Base-by-base conservation (phyloP, 441 rosid genomes). In the Biscutella laevigata region DNA sequence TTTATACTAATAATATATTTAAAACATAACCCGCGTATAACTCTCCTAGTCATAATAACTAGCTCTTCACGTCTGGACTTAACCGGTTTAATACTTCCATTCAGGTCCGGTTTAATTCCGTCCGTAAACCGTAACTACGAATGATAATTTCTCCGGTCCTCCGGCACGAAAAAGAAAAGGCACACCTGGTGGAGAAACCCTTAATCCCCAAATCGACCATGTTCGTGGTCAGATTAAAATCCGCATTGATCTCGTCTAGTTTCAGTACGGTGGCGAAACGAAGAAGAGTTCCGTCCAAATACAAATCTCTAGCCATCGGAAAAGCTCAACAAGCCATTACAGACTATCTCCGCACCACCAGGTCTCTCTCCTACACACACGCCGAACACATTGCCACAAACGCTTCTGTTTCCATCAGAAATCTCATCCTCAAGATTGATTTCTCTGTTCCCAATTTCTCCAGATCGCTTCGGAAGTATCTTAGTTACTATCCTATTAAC, bases 401-500 rank as follows among this genome's bases (percentile, higher is more conserved):
- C 59, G 72, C 77, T n/a, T 44, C 64, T 1, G 42, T 24, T 19
- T 73, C 77, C 3, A 62, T 70, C 35, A 57, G 67, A 2, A 35
- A 22, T 46, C 68, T 73, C 49, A 73, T 77, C n/a, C 38, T 53
- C 0, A 69, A 53, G 36, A 66, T 71, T n/a, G 16, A 56, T 35
- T 83, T 68, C 43, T 65, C 72, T 29, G 52, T 67, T 4, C 7
- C 43, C 0, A 5, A n/a, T 0, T 53, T 70, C 25, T 45, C 73
- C 0, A 29, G 10, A 8, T 44, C 63, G 53, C 53, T 70, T 37
- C 56, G 62, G 55, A 48, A 15, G 53, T 33, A 57, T 35, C 77
- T 87, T 38, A 75, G 86, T 59, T 84, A 87, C 65, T 71, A 82
- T 27, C 96, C 96, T 2, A 71, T 87, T 11, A 87, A 87, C 65